phyloP scores from a whole-genome alignment of 495 filamentous ascomycete genomes.

The Jackrogersella multiformis region DNA sequence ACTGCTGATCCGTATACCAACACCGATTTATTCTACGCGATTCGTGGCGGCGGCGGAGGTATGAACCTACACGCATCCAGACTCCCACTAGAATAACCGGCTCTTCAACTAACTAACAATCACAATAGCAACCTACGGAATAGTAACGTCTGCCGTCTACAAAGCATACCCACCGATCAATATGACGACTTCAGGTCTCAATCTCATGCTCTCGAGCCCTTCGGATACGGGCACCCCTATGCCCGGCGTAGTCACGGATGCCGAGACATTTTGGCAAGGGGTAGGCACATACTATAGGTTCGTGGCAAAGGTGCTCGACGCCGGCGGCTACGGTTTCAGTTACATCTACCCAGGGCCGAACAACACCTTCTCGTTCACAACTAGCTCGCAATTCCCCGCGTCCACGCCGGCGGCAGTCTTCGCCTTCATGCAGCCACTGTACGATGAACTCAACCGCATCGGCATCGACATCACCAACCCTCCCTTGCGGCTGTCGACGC shows the following conservation, averaged over 20 bases:
- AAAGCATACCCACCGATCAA: conserved; percentile 53
- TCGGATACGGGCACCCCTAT: conserved; percentile 47
- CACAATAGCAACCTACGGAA: conserved; percentile 60
- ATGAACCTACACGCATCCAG: conserved; percentile 13
- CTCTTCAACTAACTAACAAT: conserved; percentile 8
- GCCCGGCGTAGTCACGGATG: conserved; percentile 43
- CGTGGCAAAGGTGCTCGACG: conserved; percentile 49
- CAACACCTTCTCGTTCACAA: conserved; percentile 45
- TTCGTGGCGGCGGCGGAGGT: conserved; percentile 64
- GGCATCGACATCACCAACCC: conserved; percentile 48
- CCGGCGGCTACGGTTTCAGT: conserved; percentile 58
- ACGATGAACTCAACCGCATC: conserved; percentile 39
- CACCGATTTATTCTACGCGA: conserved; percentile 65
- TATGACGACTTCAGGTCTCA: conserved; percentile 39
- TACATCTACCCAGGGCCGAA: conserved; percentile 45
- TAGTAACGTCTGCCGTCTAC: conserved; percentile 60
- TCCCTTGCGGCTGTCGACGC: conserved; percentile 4
- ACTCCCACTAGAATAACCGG: background rate
- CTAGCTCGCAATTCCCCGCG: conserved; percentile 41
- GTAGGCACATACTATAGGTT: conserved; percentile 54
- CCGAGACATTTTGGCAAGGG: conserved; percentile 61
- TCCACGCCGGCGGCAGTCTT: conserved; percentile 26
- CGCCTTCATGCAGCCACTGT: conserved; percentile 49
- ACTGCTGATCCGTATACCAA: conserved; percentile 60
- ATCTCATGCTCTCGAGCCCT: conserved; percentile 39